Conservation (phyloP, 768 basidiomycete genomes). For the Galerina sulciceps region DNA sequence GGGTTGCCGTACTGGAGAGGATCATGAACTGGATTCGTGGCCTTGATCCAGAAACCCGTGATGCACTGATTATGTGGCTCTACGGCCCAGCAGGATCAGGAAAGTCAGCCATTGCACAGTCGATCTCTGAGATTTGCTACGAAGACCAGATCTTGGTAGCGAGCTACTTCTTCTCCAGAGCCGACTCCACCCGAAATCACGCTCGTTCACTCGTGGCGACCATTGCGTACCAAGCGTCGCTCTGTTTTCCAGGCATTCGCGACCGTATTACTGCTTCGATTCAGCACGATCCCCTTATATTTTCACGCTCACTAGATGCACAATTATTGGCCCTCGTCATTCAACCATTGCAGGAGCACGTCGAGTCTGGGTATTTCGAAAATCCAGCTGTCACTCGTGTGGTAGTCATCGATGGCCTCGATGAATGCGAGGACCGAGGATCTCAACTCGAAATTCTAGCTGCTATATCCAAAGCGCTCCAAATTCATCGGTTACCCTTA, state of each 20-base stretch:
- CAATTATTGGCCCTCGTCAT: not conserved
- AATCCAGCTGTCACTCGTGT: not conserved
- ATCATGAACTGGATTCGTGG: not conserved
- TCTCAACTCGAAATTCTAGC: not conserved
- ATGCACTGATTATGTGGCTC: not conserved
- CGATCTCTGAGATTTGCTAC: not conserved
- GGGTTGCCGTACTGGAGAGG: not conserved
- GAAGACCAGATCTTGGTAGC: not conserved
- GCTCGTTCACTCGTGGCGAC: not conserved
- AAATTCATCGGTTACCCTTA: not conserved
- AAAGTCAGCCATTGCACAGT: constrained; percentile 1
- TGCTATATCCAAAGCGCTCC: not conserved
- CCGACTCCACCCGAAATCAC: not conserved
- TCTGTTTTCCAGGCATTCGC: not conserved
- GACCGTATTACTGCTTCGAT: not conserved
- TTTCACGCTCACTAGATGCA: not conserved
- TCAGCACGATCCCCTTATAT: not conserved
- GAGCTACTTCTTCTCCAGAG: constrained; percentile 1
- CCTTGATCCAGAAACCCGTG: not conserved
- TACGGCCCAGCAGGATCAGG: constrained; percentile 4
- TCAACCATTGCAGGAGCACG: not conserved
- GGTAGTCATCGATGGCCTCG: constrained; percentile 1
- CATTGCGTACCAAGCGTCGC: not conserved
- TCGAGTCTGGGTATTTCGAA: not conserved
- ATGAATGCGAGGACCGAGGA: not conserved